Percentiles rank a stretch among this genome's conserved stretches.
Conservation (phyloP, 805 yeast species). For the Saccharomyces kudriavzevii region DNA sequence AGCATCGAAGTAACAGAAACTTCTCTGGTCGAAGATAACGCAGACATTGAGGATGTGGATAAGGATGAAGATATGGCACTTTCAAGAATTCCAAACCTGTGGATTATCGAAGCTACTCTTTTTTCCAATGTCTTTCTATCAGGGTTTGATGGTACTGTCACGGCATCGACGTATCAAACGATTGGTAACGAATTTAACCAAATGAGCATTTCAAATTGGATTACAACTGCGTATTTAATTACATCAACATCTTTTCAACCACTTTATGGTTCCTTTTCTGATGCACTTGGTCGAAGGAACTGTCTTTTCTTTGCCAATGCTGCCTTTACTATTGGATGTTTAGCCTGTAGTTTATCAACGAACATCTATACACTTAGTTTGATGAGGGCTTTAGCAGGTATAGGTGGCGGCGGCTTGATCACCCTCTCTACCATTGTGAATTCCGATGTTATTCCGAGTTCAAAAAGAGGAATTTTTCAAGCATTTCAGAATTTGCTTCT, state of each 20-base stretch:
- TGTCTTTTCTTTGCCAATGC: conserved; percentile 32
- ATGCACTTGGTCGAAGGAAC: conserved; percentile 32
- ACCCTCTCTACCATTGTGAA: conserved; percentile 34
- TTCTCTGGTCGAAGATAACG: background rate
- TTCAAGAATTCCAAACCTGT: conserved; percentile 17
- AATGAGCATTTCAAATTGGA: conserved; percentile 34
- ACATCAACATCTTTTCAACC: conserved; percentile 38
- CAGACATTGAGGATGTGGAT: conserved; percentile 1
- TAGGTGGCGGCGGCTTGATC: conserved; percentile 37
- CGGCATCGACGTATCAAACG: conserved; percentile 41
- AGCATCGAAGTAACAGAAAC: background rate
- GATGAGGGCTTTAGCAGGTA: conserved; percentile 34
- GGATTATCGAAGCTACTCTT: conserved; percentile 31
- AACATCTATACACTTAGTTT: conserved; percentile 26
- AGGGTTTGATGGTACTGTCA: conserved; percentile 42
- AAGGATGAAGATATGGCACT: conserved; percentile 9
- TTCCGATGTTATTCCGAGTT: conserved; percentile 33
- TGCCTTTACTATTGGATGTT: conserved; percentile 31
- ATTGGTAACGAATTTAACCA: conserved; percentile 37
- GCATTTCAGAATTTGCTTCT: conserved; percentile 34
- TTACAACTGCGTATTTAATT: conserved; percentile 36
- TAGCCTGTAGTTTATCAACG: conserved; percentile 31
- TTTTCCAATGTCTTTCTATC: conserved; percentile 36
- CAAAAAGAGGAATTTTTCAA: conserved; percentile 35
- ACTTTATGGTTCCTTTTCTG: conserved; percentile 35